phyloP scores from a whole-genome alignment of 345 rosid species.

The Murraya paniculata region DNA sequence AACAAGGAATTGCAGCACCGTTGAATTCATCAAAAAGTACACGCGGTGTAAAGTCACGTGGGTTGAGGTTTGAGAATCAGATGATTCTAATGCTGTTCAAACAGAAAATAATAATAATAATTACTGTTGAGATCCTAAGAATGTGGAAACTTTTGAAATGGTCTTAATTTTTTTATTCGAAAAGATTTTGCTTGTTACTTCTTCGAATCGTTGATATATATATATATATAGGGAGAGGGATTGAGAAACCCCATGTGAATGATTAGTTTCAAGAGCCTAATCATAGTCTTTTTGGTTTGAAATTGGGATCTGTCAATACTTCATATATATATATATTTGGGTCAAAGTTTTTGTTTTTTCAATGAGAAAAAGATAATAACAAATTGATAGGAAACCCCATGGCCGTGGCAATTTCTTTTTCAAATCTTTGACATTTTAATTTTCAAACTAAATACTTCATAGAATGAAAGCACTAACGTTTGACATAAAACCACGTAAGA shows the following conservation, averaged over 20 bases:
- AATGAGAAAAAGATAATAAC: not conserved
- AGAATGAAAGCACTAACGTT: not conserved
- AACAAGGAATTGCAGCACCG: not conserved
- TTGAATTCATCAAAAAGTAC: not conserved
- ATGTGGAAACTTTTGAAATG: slow-evolving; percentile 8
- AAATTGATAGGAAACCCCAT: not conserved
- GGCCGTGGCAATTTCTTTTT: not conserved
- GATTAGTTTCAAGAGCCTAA: not conserved
- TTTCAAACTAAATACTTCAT: not conserved
- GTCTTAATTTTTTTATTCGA: not conserved
- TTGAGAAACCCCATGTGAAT: not conserved
- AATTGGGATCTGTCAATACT: not conserved
- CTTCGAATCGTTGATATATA: not conserved
- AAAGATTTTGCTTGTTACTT: not conserved
- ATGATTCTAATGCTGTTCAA: not conserved
- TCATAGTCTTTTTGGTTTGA: not conserved
- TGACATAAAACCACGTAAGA: slow-evolving; percentile 5
- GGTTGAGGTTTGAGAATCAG: not conserved
- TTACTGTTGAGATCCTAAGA: slow-evolving; percentile 1
- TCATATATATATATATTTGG: too few species aligned
- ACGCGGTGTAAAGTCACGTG: not conserved
- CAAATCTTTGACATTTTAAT: not conserved
- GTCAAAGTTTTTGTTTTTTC: not conserved
- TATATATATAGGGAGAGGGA: not conserved
- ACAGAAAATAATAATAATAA: not conserved